Evolutionary conservation across 805 yeast species (phyloP).

Genomic region (Cyberlindnera galapagoensis): DNA sequence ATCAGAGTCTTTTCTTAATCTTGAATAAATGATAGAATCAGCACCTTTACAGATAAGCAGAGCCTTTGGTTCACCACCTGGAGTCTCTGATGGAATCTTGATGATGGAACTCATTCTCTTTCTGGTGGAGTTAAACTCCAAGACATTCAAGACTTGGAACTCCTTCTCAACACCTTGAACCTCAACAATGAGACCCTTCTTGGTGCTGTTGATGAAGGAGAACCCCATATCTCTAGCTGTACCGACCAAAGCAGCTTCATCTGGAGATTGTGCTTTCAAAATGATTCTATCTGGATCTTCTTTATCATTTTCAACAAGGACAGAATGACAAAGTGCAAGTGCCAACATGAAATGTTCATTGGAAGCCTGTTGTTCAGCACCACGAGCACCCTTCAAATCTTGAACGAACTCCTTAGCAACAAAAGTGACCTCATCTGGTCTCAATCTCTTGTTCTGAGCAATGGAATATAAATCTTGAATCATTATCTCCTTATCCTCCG

Average conservation of each 20-base stretch:
- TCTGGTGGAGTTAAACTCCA: conserved; percentile 80
- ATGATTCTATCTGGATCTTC: conserved; percentile 47
- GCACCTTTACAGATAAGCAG: conserved; percentile 79
- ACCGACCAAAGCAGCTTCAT: conserved; percentile 79
- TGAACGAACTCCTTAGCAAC: conserved; percentile 58
- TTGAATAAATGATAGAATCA: conserved; percentile 68
- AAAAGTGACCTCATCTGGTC: conserved; percentile 62
- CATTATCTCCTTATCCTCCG: conserved; percentile 55
- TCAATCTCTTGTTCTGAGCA: conserved; percentile 32
- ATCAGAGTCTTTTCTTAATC: conserved; percentile 47
- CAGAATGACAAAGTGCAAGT: conserved; percentile 74
- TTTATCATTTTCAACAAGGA: conserved; percentile 61
- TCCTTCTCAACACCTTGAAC: conserved; percentile 68
- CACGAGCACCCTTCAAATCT: conserved; percentile 50
- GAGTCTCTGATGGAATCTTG: conserved; percentile 46
- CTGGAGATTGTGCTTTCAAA: conserved; percentile 77
- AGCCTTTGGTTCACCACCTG: conserved; percentile 40
- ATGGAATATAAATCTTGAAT: conserved; percentile 35
- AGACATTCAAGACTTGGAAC: conserved; percentile 60
- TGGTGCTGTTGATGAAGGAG: conserved; percentile 58
- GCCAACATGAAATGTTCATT: conserved; percentile 73
- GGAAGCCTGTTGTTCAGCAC: conserved; percentile 46
- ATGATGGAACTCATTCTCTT: conserved; percentile 83
- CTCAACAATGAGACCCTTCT: conserved; percentile 58
- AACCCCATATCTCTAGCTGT: conserved; percentile 78